Base-by-base conservation (phyloP, 352 stramenopile species). In the Saprolegnia diclina region DNA sequence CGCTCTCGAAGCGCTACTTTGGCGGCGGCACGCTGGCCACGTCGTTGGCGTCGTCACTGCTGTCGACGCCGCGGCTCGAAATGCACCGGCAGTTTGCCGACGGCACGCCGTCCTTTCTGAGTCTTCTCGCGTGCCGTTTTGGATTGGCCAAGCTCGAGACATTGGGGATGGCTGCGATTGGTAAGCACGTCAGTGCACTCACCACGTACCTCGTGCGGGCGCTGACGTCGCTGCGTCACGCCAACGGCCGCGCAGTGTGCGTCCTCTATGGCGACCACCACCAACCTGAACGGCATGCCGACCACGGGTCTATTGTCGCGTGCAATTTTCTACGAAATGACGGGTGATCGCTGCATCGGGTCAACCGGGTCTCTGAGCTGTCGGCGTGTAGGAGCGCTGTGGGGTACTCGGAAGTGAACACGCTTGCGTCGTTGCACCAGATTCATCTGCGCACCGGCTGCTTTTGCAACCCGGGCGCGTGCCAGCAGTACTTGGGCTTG, bases 401-500 rank as follows among this genome's bases (percentile, higher is more conserved):
- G 2, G 85, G 85, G n/a, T 91, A 89, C 53, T 74, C 78, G 1
- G 80, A 91, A 71, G 81, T 91, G 11, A 65, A 77, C 26, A 87
- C 85, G 26, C 81, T 91, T n/a, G 78, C 85, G 4, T 74, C 78
- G 26, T 81, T 91, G 21, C 78, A 91, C 63, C 76, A 79, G 19
- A 87, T 92, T 52, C 81, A 84, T 52, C 62, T 92, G 21, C 79
- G 85, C n/a, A 88, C 78, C 19, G 85, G 85, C 18, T 92, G 85
- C 62, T 90, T 91, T 57, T 92, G 85, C 56, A 92, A 91, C 57
- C 81, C 85, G n/a, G 85, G 81, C 1, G 85, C 85, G 21, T 92
- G 85, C 19, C 81, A 92, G 52, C 71, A 76, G 54, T 88, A 90
- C 63, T 72, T 92, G 11, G 69, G 69, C 0, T 73, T 90, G 37